A percentile compares a stretch with the other conserved stretches of the same genome.
phyloP scores from a whole-genome alignment of 306 rosid genomes.

The Prinsepia uniflora region DNA sequence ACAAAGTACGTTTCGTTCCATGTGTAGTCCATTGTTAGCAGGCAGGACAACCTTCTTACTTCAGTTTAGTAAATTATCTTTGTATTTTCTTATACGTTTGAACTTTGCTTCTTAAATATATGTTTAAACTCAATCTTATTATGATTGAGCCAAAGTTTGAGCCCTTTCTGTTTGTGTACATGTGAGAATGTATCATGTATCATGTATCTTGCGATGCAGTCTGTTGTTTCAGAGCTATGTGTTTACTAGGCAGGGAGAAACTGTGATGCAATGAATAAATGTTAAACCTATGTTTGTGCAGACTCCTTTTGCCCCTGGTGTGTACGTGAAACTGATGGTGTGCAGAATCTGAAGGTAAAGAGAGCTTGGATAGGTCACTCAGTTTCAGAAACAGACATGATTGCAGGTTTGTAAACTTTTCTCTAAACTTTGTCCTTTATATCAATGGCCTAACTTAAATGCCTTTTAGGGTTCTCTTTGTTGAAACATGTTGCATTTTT shows the following conservation, averaged over 20 bases:
- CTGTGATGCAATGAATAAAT: background rate
- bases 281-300: background rate
- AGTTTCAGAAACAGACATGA: background rate
- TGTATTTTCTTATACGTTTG: constrained; percentile 6
- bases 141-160: background rate
- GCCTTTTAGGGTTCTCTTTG: background rate
- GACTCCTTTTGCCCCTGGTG: background rate
- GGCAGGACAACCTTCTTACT: background rate
- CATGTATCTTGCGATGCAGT: background rate
- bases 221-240: background rate
- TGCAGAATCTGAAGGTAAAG: background rate
- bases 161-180: no score
- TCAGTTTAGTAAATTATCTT: background rate
- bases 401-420: constrained; percentile 4
- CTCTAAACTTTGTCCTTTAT: background rate
- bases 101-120: background rate
- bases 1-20: background rate
- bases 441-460: background rate
- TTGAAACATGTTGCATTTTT: background rate
- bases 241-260: background rate
- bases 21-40: background rate
- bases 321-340: background rate
- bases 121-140: background rate
- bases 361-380: background rate
- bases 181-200: background rate